These are phyloP conservation scores for Erodium texanum DNA, from an alignment of 441 rosid genomes.

Conservation along the genomic window DNA sequence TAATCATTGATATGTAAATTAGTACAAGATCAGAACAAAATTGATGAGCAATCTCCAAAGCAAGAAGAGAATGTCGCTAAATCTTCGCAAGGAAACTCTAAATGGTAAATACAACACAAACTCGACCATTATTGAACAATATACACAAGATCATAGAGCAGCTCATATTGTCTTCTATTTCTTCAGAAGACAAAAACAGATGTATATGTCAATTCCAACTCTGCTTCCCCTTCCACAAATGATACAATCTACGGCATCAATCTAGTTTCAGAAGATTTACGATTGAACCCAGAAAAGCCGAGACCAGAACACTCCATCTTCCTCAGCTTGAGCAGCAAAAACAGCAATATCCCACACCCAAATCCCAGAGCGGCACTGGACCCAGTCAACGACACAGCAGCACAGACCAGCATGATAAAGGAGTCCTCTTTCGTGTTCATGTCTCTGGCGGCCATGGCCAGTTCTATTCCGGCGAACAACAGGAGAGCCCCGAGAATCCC, in stretches of 20 bases:
- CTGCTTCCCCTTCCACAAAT: too few relatives aligned
- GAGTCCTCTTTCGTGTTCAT: conserved; percentile 65
- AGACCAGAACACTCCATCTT: conserved; percentile 28
- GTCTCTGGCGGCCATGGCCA: conserved; percentile 74
- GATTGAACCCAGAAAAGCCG: conserved; percentile 10
- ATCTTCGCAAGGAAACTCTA: too few relatives aligned
- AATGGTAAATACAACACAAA: too few relatives aligned
- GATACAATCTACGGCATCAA: background rate
- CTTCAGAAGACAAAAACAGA: too few relatives aligned
- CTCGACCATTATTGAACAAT: too few relatives aligned
- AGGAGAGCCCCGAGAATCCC: conserved; percentile 67
- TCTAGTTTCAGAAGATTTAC: conserved; percentile 8
- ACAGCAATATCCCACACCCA: conserved; percentile 51
- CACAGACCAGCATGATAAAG: conserved; percentile 70
- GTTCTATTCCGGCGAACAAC: conserved; percentile 65
- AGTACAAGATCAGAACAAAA: too few relatives aligned
- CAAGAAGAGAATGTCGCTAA: too few relatives aligned
- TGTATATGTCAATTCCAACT: too few relatives aligned
- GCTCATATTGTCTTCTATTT: too few relatives aligned
- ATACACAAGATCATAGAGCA: too few relatives aligned
- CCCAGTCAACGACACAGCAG: conserved; percentile 67
- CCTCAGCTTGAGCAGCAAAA: conserved; percentile 50
- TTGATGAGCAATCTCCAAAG: too few relatives aligned
- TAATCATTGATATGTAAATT: too few relatives aligned
- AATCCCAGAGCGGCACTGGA: conserved; percentile 76